Percentiles rank a stretch among this genome's conserved stretches.
Evolutionary conservation across 2,329 filamentous ascomycete genomes (phyloP).

Genomic region (Hawksworthiomyces lignivorus): DNA sequence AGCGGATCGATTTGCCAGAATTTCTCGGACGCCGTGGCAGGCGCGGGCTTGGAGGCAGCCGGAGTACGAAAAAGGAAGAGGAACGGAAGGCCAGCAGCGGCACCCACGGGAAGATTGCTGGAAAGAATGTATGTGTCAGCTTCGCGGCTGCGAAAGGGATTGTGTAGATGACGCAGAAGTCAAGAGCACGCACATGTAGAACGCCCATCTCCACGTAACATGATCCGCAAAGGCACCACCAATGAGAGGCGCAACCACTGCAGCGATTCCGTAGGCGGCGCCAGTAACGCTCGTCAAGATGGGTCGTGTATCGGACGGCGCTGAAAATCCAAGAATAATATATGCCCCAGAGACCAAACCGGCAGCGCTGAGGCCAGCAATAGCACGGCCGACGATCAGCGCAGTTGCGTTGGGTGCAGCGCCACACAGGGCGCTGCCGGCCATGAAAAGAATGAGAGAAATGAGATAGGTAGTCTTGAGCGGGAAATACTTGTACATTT

Average conservation of each 20-base stretch:
- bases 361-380: too few relatives aligned
- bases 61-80: neutral
- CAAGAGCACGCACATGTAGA: slow-evolving; percentile 27
- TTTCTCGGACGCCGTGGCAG: neutral
- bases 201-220: slow-evolving; percentile 28
- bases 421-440: slow-evolving; percentile 1
- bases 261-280: slow-evolving; percentile 18
- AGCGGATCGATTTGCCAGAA: slow-evolving; percentile 6
- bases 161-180: slow-evolving; percentile 11
- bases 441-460: slow-evolving; percentile 1
- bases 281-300: neutral
- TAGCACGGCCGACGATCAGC: too few relatives aligned
- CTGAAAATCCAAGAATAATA: too few relatives aligned
- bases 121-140: slow-evolving; percentile 22
- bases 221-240: slow-evolving; percentile 19
- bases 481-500: slow-evolving; percentile 3
- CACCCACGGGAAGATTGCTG: slow-evolving; percentile 22
- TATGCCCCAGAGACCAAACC: too few relatives aligned
- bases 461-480: neutral
- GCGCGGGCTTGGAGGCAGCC: neutral
- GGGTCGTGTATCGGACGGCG: too few relatives aligned
- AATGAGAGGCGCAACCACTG: slow-evolving; percentile 19
- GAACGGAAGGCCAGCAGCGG: neutral
- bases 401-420: neutral
- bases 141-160: too few relatives aligned